Base-by-base conservation (phyloP, 225 moss, liverwort and hornwort species). In the Sphagnum contortum region DNA sequence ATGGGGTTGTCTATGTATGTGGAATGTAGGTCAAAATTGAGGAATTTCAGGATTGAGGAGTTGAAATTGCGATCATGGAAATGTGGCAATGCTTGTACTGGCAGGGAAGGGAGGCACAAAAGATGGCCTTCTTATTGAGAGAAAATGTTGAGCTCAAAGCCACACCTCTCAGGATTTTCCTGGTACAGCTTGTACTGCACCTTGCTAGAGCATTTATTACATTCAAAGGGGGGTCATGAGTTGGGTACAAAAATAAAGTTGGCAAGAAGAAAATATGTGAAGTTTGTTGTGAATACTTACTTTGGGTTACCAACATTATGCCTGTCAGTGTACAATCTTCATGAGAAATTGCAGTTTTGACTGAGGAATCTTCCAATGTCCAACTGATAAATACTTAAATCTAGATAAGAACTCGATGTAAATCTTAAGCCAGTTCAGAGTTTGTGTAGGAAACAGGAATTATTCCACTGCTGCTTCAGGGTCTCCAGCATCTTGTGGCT, bases 391-490 rank as follows among this genome's bases (percentile, higher is more conserved):
- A 29, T 29, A 29, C 29, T 29, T 0, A 29, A 29, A 29, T 29
- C 29, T 29, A 29, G 29, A 29, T 29, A 29, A 29, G 29, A 29
- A 29, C 29, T 29, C 29, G 29, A 29, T 29, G 29, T 29, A 29
- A 29, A 29, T 29, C 29, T 0, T 29, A 29, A 29, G 29, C 29
- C 29, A 29, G 29, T 29, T 29, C 29, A 29, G 29, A 29, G 29
- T 29, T 29, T 29, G 29, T 29, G 29, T 29, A 92, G 85, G 95
- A 95, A 64, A 76, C 77, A 76, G 83, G 80, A 0, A 88, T 86
- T 6, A 72, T 95, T 66, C 77, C 92, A 13, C 12, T 92, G 44
- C 76, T 92, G 2, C 49, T 95, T 13, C 84, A 95, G 75, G 95
- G 89, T 2, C 75, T 92, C 64, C 83, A 88, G 55, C 88, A 92